Percentiles rank a stretch among this genome's conserved stretches.
These are phyloP conservation scores for Jackrogersella multiformis DNA, from an alignment of 495 filamentous ascomycete genomes.

Conservation along the genomic window DNA sequence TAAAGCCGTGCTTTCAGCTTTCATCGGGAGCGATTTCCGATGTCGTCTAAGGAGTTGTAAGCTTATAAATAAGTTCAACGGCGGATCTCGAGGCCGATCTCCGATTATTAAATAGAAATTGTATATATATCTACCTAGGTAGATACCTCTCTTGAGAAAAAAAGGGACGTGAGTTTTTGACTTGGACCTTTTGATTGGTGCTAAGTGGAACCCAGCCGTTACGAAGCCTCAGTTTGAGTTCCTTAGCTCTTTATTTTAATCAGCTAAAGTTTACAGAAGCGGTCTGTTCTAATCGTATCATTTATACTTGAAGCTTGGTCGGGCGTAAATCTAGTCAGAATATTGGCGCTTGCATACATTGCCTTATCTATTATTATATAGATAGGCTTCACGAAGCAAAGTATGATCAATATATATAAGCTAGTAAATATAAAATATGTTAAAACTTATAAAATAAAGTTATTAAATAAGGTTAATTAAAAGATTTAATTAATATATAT, in stretches of 20 bases:
- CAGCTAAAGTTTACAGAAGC: constrained; percentile 12
- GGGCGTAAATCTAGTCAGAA: constrained; percentile 2
- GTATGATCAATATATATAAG: no score
- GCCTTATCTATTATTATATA: no score
- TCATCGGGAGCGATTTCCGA: not conserved
- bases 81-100: not conserved
- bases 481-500: no score
- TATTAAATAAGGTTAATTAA: no score
- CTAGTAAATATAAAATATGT: no score
- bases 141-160: not conserved
- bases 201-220: not conserved
- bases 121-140: not conserved
- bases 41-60: not conserved
- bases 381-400: no score
- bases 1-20: constrained; percentile 1
- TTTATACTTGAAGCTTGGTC: not conserved
- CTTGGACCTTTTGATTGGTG: not conserved
- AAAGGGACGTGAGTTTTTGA: not conserved
- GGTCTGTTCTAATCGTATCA: not conserved
- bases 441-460: no score
- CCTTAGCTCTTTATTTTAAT: not conserved
- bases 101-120: not conserved
- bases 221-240: not conserved
- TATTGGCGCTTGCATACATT: constrained; percentile 17
- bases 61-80: no score